A percentile compares a stretch with the other conserved stretches of the same genome.
Conservation (phyloP, 352 stramenopile species). For the Pilasporangium apinafurcum region DNA sequence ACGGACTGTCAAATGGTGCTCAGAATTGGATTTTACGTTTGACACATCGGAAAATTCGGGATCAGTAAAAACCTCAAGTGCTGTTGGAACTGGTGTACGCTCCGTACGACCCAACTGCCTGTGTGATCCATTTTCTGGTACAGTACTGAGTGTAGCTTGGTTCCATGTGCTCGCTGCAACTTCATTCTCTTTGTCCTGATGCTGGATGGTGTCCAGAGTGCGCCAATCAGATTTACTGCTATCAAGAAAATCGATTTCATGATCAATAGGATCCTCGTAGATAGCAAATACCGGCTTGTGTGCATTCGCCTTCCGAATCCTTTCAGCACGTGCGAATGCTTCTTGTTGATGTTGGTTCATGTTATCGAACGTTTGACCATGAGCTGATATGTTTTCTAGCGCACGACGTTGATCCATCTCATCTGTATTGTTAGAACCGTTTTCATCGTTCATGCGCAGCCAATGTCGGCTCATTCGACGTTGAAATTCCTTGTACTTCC, state of each 20-base stretch:
- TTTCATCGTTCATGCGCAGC: slow-evolving; percentile 57
- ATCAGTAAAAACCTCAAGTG: slow-evolving; percentile 76
- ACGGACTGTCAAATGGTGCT: slow-evolving; percentile 36
- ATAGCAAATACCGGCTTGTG: slow-evolving; percentile 84
- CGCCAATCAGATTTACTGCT: slow-evolving; percentile 62
- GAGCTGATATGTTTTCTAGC: slow-evolving; percentile 51
- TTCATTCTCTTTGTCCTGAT: slow-evolving; percentile 83
- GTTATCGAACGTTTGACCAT: slow-evolving; percentile 44
- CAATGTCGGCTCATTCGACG: slow-evolving; percentile 78
- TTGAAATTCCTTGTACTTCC: slow-evolving; percentile 83
- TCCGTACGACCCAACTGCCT: neutral
- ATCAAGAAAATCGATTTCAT: slow-evolving; percentile 51
- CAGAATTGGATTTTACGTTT: slow-evolving; percentile 9
- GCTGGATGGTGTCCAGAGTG: slow-evolving; percentile 45
- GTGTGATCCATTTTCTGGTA: neutral
- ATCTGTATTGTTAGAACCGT: slow-evolving; percentile 7
- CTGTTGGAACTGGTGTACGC: neutral
- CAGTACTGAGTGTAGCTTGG: slow-evolving; percentile 1
- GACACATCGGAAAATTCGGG: slow-evolving; percentile 60
- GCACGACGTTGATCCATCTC: slow-evolving; percentile 51
- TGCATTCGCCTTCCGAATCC: slow-evolving; percentile 48
- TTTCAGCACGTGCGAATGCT: slow-evolving; percentile 41
- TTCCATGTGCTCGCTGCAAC: slow-evolving; percentile 49
- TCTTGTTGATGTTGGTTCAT: slow-evolving; percentile 61
- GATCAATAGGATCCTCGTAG: slow-evolving; percentile 59